Evolutionary conservation across 2,329 filamentous ascomycete genomes (phyloP), one percentile per base, ranked within the genome.

Genomic region (Penicillium frequentans): DNA sequence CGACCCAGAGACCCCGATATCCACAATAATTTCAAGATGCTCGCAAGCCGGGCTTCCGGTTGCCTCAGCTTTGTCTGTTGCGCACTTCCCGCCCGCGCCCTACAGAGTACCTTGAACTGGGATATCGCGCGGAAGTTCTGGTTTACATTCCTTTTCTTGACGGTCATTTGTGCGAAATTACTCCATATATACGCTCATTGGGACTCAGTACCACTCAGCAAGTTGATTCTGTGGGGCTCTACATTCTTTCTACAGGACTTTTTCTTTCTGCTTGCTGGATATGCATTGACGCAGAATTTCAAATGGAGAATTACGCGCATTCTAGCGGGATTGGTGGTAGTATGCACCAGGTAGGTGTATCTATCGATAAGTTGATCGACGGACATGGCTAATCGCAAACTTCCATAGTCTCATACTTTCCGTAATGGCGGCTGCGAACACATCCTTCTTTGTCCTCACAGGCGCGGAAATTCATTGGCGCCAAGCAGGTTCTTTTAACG

Each of bases 401-500:
- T 44, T 44, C 23, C 26, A 6, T 55, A 72, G 70, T 58, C 55
- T 73, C 10, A 35, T 66, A 7, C 65, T 73, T 52, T 72, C 69
- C 31, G 65, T 65, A 33, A 73, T 73, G 70, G 65, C 70, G 39
- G 57, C 70, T 8, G 64, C 71, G 14, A 73, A 72, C 48, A 65
- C 64, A 46, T 73, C 70, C 23, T 73, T 74, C 49, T 74, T 66
- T 50, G 51, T 72, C 26, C 65, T 68, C 5, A 72, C 68, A 27
- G 71, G 71, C 9, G 71, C 71, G 23, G 71, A 74, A 55, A 73
- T 74, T 35, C 71, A 74, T 62, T 74, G 71, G 71, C 66, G 67
- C 51, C 70, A 73, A 52, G 68, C 70, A 46, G 66, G 63, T 26
- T 63, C 66, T 24, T 71, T 73, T 57, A 70, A 71, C 43, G 58